Evolutionary conservation across 116 monocot genomes (phyloP).

Genomic region (Posidonia oceanica): DNA sequence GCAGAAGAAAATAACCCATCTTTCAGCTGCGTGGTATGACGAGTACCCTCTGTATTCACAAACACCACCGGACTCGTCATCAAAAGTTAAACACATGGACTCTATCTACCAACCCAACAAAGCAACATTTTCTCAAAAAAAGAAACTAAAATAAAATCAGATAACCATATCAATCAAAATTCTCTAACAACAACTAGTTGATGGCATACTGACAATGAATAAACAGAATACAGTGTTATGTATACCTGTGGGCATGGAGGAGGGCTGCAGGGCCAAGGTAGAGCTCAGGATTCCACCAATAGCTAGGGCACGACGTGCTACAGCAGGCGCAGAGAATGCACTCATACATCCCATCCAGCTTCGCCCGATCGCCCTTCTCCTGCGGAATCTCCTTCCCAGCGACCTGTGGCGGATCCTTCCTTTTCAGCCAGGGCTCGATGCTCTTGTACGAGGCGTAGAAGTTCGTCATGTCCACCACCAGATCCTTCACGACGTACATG

Average conservation of each 20-base stretch:
- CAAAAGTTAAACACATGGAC: no score
- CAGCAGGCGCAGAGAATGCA: constrained; percentile 96
- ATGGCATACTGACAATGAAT: no score
- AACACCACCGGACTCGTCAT: no score
- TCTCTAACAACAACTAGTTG: no score
- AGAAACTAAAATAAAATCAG: no score
- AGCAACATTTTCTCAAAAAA: no score
- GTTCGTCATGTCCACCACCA: constrained; percentile 96
- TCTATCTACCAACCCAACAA: no score
- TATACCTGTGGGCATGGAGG: constrained; percentile 80
- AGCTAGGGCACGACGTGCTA: constrained; percentile 86
- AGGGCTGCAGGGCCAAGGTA: constrained; percentile 92
- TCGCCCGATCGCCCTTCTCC: constrained; percentile 73
- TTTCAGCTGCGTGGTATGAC: no score
- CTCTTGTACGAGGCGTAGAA: constrained; percentile 93
- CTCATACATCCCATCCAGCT: constrained; percentile 95
- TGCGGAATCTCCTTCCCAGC: constrained; percentile 74
- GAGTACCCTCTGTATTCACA: no score
- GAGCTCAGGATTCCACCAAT: constrained; percentile 96
- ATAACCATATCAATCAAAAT: no score
- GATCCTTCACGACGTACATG: constrained; percentile 95
- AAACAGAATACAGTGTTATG: no score
- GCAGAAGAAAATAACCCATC: no score
- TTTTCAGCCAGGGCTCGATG: constrained; percentile 93
- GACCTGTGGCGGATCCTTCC: constrained; percentile 46